Percentiles rank a stretch among this genome's conserved stretches.
Evolutionary conservation across 208 protist species (phyloP).

Genomic region (Crithidia acanthocephali): DNA sequence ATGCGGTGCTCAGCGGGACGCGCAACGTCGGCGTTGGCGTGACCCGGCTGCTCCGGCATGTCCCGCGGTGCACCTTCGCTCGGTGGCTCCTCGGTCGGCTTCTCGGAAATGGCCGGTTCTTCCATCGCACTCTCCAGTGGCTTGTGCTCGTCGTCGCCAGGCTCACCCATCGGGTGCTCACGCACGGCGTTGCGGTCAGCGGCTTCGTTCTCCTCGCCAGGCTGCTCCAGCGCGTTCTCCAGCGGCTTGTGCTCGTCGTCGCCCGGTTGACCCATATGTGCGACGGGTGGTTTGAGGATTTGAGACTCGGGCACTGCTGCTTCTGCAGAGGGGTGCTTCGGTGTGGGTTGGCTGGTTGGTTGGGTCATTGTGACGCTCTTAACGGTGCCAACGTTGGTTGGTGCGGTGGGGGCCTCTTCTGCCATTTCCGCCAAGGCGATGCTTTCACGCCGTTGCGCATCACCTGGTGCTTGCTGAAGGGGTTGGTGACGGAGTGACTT

Average conservation of each 20-base stretch:
- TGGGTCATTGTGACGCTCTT: constrained; percentile 3
- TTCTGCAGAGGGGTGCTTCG: constrained; percentile 13
- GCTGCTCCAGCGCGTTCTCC: constrained; percentile 28
- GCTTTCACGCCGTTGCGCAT: background rate
- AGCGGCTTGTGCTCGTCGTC: constrained; percentile 26
- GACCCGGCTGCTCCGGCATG: too few relatives aligned
- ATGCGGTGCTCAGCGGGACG: too few relatives aligned
- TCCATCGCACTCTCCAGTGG: constrained; percentile 34
- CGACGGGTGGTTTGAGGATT: constrained; percentile 13
- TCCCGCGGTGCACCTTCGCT: too few relatives aligned
- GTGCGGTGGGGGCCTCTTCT: background rate
- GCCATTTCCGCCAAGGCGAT: background rate
- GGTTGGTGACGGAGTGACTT: background rate
- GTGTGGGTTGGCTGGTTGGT: background rate
- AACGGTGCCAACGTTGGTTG: background rate
- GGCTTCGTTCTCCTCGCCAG: constrained; percentile 20
- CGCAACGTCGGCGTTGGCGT: too few relatives aligned
- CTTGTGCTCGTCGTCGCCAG: constrained; percentile 17
- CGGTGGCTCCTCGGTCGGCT: too few relatives aligned
- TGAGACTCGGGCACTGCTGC: too few relatives aligned
- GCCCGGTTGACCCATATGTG: constrained; percentile 23
- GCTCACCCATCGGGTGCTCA: constrained; percentile 19
- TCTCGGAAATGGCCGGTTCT: background rate
- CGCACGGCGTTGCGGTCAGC: constrained; percentile 20
- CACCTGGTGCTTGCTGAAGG: background rate